Conservation (phyloP, 192 early-diverging fungal genomes). For the Globomyces pollinis-pini region DNA sequence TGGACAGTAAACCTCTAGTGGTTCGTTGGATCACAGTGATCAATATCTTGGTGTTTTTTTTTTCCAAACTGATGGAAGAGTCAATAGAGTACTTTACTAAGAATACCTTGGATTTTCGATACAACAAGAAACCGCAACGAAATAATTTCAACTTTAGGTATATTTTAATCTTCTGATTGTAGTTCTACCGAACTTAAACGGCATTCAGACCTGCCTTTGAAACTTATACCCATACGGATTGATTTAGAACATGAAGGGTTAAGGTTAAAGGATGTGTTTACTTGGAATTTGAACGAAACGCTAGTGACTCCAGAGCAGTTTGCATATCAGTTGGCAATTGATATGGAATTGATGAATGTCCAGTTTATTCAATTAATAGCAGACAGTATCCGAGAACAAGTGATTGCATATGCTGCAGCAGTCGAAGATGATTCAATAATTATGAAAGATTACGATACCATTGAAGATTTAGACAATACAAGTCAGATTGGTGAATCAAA, state of each 20-base stretch:
- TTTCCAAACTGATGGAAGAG: no score
- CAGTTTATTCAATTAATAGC: constrained; percentile 61
- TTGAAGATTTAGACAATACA: background rate
- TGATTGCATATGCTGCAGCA: constrained; percentile 34
- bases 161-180: no score
- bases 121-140: no score
- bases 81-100: background rate
- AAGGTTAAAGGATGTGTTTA: background rate
- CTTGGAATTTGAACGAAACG: constrained; percentile 15
- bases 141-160: no score
- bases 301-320: constrained; percentile 35
- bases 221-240: background rate
- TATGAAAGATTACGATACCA: background rate
- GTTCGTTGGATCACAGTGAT: no score
- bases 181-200: no score
- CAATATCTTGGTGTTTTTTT: no score
- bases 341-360: background rate
- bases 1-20: no score
- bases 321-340: constrained; percentile 10
- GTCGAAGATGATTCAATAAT: constrained; percentile 27
- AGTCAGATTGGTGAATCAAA: background rate
- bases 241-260: background rate
- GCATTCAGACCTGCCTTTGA: background rate
- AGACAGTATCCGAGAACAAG: constrained; percentile 65
- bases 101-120: background rate